Base-by-base conservation (phyloP, 305 asterid species). In the Ilex paraguariensis region DNA sequence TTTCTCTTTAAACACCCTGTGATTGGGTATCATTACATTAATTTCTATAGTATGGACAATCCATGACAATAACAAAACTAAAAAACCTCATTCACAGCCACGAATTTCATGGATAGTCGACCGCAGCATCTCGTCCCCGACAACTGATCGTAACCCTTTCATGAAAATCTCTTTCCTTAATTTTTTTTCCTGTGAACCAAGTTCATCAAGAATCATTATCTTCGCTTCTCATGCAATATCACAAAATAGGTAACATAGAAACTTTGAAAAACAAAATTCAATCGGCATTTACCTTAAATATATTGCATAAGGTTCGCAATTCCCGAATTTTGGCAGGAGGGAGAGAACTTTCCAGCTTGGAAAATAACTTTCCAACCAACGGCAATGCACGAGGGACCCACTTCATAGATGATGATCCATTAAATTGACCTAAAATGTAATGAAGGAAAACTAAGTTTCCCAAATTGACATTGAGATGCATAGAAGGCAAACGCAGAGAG, bases 121-220 rank as follows among this genome's bases (percentile, higher is more conserved):
- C 64, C 81, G 91, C 82, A 88, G 61, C 65, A 74, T 10, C 17
- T 73, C 83, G 56, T 81, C 91, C 56, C 92, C 95, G 40, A 75
- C 88, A 60, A 81, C 73, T 42, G 66, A 73, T 58, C 82, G 73
- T 66, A 88, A 57, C 56, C 76, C 80, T 52, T 57, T 70, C 78
- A 77, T 53, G 67, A 88, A 86, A 61, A 56, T 33, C 32, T 86
- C 78, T 71, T 63, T 82, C 62, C 77, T 80, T 66, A 86, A 17
- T 73, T 73, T 79, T 55, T 84, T 84, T 54, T 74, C 87, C 96
- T 88, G 85, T 61, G 67, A 57, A 61, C 66, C 53, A 67, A 63
- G 59, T 59, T 30, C 55, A 66, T 21, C 28, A 21, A 21, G 57
- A 66, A 56, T 40, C 33, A 57, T 45, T 17, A 16, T 66, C 48